Evolutionary conservation across 805 yeast genomes (phyloP).

Genomic region (Jamesozyma jinghongensis): DNA sequence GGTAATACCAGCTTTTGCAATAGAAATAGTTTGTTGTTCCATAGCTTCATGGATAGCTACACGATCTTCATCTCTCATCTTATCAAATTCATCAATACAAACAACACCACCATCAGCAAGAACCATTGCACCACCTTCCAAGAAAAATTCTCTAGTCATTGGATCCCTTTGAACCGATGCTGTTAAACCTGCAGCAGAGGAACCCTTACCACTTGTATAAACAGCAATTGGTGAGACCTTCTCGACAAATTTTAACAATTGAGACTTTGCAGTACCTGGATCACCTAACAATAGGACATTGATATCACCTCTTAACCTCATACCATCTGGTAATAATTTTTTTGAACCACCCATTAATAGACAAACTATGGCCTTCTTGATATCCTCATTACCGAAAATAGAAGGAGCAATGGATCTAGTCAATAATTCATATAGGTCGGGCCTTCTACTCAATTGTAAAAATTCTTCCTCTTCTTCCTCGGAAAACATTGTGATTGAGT

Average conservation of each 20-base stretch:
- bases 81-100: conserved; percentile 98
- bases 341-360: conserved; percentile 90
- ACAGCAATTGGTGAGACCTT: conserved; percentile 91
- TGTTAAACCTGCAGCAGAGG: conserved; percentile 98
- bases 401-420: conserved; percentile 91
- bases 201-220: conserved; percentile 97
- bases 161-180: conserved; percentile 95
- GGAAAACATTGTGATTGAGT: conserved; percentile 45
- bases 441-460: conserved; percentile 66
- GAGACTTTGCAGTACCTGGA: conserved; percentile 99
- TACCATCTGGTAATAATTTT: conserved; percentile 86
- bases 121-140: conserved; percentile 99
- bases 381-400: conserved; percentile 87
- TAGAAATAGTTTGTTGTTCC: conserved; percentile 99
- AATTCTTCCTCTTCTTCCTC: conserved; percentile 95
- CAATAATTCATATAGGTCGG: conserved; percentile 78
- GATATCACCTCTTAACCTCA: conserved; percentile 94
- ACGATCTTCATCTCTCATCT: conserved; percentile 98
- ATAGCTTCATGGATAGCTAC: conserved; percentile 99
- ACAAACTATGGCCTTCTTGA: conserved; percentile 89
- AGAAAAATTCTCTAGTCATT: conserved; percentile 77
- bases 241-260: conserved; percentile 87
- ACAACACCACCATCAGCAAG: conserved; percentile 98
- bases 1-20: conserved; percentile 98
- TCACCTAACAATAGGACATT: conserved; percentile 91